phyloP scores from a whole-genome alignment of 78 protist species.

The Dictyostelium capitatum region DNA sequence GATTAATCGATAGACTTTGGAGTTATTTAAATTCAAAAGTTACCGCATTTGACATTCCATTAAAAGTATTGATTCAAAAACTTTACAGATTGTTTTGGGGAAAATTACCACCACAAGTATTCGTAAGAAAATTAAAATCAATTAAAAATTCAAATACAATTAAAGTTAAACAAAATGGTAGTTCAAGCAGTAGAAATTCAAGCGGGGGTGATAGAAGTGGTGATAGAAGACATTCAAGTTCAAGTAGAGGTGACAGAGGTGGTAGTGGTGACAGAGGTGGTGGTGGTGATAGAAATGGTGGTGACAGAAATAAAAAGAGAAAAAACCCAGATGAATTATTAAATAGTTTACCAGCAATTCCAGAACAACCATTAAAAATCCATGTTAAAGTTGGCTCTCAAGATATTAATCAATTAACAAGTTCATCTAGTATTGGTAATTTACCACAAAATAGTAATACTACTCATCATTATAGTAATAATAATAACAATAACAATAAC shows the following conservation, averaged over 20 bases:
- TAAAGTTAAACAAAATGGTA: neutral
- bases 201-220: neutral
- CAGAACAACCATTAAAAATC: conserved; percentile 58
- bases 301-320: conserved; percentile 31
- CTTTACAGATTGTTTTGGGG: conserved; percentile 48
- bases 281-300: neutral
- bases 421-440: neutral
- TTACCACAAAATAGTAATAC: neutral
- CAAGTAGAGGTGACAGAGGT: neutral
- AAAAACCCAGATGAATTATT: conserved; percentile 3
- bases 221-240: neutral
- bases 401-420: conserved; percentile 1
- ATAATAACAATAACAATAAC: neutral
- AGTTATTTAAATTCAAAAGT: conserved; percentile 27
- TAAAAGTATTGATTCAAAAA: conserved; percentile 20
- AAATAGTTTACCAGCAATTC: neutral
- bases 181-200: conserved; percentile 3
- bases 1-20: conserved; percentile 64
- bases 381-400: conserved; percentile 42
- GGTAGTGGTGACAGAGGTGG: neutral
- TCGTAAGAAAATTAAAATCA: neutral
- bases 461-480: neutral
- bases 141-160: neutral
- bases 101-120: conserved; percentile 19
- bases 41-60: conserved; percentile 15